Percentiles rank a stretch among this genome's conserved stretches.
These are phyloP conservation scores for Tremellales sp. DNA, from an alignment of 1,284 basidiomycete species.

Conservation along the genomic window DNA sequence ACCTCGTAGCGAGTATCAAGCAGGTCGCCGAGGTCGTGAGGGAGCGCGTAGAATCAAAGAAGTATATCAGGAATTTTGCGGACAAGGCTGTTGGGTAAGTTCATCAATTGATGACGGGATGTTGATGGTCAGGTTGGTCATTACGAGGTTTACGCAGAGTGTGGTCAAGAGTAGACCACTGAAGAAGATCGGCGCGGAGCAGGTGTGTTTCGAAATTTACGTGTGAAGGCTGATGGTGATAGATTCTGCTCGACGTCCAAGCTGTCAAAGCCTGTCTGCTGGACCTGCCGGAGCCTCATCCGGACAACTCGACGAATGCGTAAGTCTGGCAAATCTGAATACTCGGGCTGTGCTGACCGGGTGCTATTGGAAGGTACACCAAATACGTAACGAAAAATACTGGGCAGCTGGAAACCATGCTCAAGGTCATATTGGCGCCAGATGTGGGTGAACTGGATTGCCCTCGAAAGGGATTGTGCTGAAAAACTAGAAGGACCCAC, in stretches of 20 bases:
- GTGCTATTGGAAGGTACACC: constrained; percentile 61
- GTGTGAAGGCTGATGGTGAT: not conserved
- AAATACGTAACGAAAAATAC: constrained; percentile 75
- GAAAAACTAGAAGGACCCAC: constrained; percentile 5
- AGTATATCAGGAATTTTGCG: constrained; percentile 82
- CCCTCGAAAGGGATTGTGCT: not conserved
- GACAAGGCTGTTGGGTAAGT: constrained; percentile 82
- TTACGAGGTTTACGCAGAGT: constrained; percentile 79
- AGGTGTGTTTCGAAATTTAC: constrained; percentile 55
- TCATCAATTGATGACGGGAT: constrained; percentile 14
- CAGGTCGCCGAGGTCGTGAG: constrained; percentile 46
- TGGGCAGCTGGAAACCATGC: constrained; percentile 75
- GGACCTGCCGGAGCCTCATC: constrained; percentile 61
- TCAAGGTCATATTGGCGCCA: constrained; percentile 90
- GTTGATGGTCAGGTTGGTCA: constrained; percentile 59
- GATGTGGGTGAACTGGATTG: constrained; percentile 55
- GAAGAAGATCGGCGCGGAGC: constrained; percentile 85
- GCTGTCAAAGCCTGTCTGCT: constrained; percentile 74
- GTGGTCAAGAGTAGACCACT: constrained; percentile 83
- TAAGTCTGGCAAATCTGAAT: constrained; percentile 9
- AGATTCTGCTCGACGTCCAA: constrained; percentile 86
- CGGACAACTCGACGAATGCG: constrained; percentile 36
- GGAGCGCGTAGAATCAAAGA: constrained; percentile 76
- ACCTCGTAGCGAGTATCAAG: constrained; percentile 88
- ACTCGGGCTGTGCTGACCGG: not conserved